phyloP scores from a whole-genome alignment of 164 flowering plant species.

The Stephania yunnanensis region DNA sequence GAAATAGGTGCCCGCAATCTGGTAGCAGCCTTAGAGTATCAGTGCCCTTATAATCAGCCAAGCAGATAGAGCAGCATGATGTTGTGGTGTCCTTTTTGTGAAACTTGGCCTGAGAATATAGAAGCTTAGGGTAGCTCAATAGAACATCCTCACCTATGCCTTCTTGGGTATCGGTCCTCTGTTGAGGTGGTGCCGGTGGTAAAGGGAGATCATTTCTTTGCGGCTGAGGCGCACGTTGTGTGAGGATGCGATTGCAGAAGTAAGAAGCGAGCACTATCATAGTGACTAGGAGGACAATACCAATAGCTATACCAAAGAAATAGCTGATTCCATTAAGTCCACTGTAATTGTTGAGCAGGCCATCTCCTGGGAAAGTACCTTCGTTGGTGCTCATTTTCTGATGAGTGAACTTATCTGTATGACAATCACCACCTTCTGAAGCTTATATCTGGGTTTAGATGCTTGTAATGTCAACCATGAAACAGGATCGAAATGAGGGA shows the following conservation, averaged over 20 bases:
- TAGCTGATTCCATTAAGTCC: constrained; percentile 52
- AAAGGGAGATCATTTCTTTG: neutral
- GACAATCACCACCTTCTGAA: neutral
- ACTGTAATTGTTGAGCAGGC: neutral
- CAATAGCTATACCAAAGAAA: constrained; percentile 57
- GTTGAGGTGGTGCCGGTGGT: constrained; percentile 5
- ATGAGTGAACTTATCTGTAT: neutral
- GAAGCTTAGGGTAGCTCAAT: constrained; percentile 54
- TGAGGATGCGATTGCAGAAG: constrained; percentile 38
- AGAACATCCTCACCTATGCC: constrained; percentile 75
- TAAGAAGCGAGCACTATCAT: constrained; percentile 59
- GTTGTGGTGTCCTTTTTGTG: constrained; percentile 33
- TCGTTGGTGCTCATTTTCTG: constrained; percentile 5
- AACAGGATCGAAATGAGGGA: neutral
- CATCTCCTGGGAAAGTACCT: neutral
- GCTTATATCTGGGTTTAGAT: neutral
- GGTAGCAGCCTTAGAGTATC: constrained; percentile 67
- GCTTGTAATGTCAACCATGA: constrained; percentile 2
- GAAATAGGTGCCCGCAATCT: constrained; percentile 71
- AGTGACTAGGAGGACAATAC: constrained; percentile 54
- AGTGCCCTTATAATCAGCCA: constrained; percentile 56
- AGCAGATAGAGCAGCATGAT: constrained; percentile 67
- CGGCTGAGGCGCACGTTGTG: neutral
- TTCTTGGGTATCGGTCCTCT: constrained; percentile 20
- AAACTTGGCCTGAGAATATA: constrained; percentile 48